Conservation (phyloP, 495 filamentous ascomycete species). For the Talaromyces nanjingensis region DNA sequence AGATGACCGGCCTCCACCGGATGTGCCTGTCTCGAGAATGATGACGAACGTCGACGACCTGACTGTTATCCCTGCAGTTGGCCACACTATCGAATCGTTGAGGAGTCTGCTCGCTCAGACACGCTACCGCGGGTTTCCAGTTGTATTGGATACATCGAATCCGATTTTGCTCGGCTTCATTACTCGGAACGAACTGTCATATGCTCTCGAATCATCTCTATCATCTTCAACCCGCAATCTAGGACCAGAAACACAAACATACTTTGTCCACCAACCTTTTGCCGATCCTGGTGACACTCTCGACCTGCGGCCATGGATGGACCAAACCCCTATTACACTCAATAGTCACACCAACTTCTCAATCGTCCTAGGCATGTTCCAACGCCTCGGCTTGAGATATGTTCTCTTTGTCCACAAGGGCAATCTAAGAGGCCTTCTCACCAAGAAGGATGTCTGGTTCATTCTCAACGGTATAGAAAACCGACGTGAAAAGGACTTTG, state of each 20-base stretch:
- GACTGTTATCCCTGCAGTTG: constrained; percentile 72
- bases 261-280: constrained; percentile 75
- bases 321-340: constrained; percentile 92
- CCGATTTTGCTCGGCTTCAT: constrained; percentile 86
- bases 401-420: constrained; percentile 81
- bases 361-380: constrained; percentile 83
- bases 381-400: constrained; percentile 85
- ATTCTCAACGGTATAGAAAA: constrained; percentile 77
- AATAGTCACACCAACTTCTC: constrained; percentile 65
- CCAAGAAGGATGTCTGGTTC: constrained; percentile 98
- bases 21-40: constrained; percentile 74
- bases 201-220: constrained; percentile 54
- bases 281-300: constrained; percentile 72
- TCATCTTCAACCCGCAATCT: constrained; percentile 44
- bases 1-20: constrained; percentile 74
- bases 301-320: constrained; percentile 94
- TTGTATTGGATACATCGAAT: constrained; percentile 62
- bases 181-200: constrained; percentile 81
- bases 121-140: constrained; percentile 86
- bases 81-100: constrained; percentile 76
- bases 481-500: constrained; percentile 28
- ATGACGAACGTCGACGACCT: constrained; percentile 93
- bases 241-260: constrained; percentile 66
- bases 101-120: constrained; percentile 61
- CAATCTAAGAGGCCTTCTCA: constrained; percentile 74